Percentiles rank a stretch among this genome's conserved stretches.
Conservation (phyloP, 1,139 yeast genomes). For the Hanseniaspora gamundiae region DNA sequence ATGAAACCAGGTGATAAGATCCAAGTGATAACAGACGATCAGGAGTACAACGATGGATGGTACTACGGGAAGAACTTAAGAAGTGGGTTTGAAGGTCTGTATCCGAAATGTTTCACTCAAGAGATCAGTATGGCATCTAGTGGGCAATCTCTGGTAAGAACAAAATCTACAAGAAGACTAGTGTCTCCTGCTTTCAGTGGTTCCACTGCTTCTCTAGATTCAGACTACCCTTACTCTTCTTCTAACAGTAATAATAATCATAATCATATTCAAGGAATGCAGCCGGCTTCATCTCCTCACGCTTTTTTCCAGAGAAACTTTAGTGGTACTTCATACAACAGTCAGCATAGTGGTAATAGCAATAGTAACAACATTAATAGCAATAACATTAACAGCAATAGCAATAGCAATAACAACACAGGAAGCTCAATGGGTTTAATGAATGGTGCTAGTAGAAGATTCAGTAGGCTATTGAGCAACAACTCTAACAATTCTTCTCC, state of each 20-base stretch:
- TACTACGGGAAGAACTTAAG: conserved; percentile 71
- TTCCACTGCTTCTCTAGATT: conserved; percentile 6
- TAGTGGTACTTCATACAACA: neutral
- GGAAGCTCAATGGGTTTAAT: neutral
- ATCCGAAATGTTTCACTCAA: conserved; percentile 78
- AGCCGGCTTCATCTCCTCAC: neutral
- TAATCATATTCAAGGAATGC: neutral
- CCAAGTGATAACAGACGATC: conserved; percentile 84
- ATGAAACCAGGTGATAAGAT: conserved; percentile 74
- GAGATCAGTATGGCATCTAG: conserved; percentile 23
- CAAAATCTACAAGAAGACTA: conserved; percentile 44
- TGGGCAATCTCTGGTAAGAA: conserved; percentile 33
- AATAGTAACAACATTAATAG: neutral
- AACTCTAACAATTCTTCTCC: neutral
- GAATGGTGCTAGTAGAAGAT: neutral
- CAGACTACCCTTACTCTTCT: neutral
- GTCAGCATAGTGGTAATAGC: neutral
- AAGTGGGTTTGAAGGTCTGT: conserved; percentile 68
- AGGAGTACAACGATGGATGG: conserved; percentile 97
- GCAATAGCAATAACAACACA: neutral
- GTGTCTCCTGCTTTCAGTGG: conserved; percentile 16
- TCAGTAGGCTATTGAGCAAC: neutral
- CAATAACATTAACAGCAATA: neutral
- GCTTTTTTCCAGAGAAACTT: neutral
- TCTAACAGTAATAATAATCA: too few relatives aligned